Percentiles rank a stretch among this genome's conserved stretches.
phyloP scores from a whole-genome alignment of 805 yeast species.

The Blastobotrys attinorum region DNA sequence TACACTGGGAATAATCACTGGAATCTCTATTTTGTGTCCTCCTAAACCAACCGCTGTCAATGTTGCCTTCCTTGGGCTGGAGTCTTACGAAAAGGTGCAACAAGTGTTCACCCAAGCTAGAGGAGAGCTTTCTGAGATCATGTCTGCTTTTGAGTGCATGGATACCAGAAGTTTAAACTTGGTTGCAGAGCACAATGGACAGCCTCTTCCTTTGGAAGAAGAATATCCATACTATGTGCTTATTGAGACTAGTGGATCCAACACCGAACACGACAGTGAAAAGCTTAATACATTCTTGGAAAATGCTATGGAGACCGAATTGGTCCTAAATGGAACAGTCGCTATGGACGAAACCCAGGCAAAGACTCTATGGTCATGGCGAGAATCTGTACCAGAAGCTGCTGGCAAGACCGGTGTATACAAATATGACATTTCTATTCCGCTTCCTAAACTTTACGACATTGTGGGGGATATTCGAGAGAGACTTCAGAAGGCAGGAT shows the following conservation, averaged over 20 bases:
- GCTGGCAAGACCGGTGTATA: constrained; percentile 80
- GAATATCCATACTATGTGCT: constrained; percentile 83
- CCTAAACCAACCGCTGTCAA: constrained; percentile 78
- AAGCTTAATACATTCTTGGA: constrained; percentile 83
- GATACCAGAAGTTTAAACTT: constrained; percentile 54
- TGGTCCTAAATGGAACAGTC: constrained; percentile 87
- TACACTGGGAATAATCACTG: constrained; percentile 83
- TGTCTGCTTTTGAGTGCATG: constrained; percentile 93
- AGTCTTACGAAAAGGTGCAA: constrained; percentile 76
- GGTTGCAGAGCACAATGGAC: constrained; percentile 40
- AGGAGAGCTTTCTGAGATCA: constrained; percentile 69
- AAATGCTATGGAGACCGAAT: constrained; percentile 70
- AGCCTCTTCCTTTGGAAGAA: constrained; percentile 70
- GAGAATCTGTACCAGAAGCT: constrained; percentile 91
- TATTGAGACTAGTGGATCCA: constrained; percentile 95
- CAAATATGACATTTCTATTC: constrained; percentile 93
- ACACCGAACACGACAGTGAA: constrained; percentile 85
- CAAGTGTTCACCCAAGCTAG: constrained; percentile 73
- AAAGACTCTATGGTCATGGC: constrained; percentile 84
- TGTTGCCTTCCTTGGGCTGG: constrained; percentile 81
- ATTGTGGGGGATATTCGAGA: constrained; percentile 72
- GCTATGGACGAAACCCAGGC: constrained; percentile 93
- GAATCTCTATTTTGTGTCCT: constrained; percentile 83
- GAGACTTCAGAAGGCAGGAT: constrained; percentile 45
- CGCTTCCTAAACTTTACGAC: constrained; percentile 71